Conservation (phyloP, 1,284 basidiomycete species). For the Marasmius fiardii region DNA sequence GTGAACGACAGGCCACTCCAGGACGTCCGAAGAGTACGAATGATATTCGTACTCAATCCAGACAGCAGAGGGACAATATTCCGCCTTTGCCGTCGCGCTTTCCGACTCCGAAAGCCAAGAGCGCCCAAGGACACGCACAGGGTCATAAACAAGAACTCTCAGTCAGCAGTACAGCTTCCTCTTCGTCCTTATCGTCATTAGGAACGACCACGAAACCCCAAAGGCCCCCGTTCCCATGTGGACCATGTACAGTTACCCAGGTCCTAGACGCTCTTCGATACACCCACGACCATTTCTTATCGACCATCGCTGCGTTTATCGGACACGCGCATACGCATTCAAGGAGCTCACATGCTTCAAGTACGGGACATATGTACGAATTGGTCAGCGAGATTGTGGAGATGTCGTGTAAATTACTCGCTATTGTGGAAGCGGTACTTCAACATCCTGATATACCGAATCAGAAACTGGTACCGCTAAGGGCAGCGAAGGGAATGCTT, state of each 20-base stretch:
- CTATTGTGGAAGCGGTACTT: conserved; percentile 89
- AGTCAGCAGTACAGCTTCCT: conserved; percentile 52
- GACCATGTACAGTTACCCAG: conserved; percentile 61
- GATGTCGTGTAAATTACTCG: conserved; percentile 85
- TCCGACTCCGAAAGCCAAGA: too few relatives aligned
- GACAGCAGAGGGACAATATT: conserved; percentile 20
- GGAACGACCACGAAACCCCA: conserved; percentile 39
- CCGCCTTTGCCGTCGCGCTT: conserved; percentile 28
- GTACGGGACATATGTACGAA: conserved; percentile 91
- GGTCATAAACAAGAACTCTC: conserved; percentile 47
- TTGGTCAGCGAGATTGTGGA: conserved; percentile 92
- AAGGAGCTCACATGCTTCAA: conserved; percentile 83
- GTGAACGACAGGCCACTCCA: conserved; percentile 10
- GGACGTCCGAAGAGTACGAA: conserved; percentile 41
- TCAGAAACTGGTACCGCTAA: conserved; percentile 57
- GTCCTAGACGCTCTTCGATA: conserved; percentile 68
- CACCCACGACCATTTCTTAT: conserved; percentile 88
- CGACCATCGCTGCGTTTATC: conserved; percentile 95
- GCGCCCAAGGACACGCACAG: conserved; percentile 19
- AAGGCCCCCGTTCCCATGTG: conserved; percentile 61
- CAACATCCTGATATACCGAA: conserved; percentile 60
- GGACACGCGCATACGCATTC: conserved; percentile 95
- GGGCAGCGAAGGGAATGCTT: conserved; percentile 74
- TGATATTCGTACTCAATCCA: conserved; percentile 41
- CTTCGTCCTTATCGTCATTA: conserved; percentile 61